A percentile compares a stretch with the other conserved stretches of the same genome.
These are phyloP conservation scores for Xeromyces bisporus DNA, from an alignment of 495 filamentous ascomycete species.

Conservation along the genomic window DNA sequence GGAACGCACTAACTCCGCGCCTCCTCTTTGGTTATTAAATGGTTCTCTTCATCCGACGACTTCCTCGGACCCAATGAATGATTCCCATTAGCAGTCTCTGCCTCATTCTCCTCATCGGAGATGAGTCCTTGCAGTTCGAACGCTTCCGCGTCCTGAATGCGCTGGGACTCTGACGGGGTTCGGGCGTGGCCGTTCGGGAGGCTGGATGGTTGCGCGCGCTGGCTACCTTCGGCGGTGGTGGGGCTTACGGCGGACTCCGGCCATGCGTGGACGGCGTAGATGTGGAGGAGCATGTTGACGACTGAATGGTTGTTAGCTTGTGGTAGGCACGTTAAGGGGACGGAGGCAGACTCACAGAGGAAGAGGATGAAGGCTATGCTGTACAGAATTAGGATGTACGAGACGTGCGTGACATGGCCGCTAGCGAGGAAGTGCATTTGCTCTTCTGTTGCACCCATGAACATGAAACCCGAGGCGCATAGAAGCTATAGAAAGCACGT, in stretches of 20 bases:
- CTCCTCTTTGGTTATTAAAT: conserved; percentile 14
- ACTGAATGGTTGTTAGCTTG: too few relatives aligned
- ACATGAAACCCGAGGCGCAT: conserved; percentile 86
- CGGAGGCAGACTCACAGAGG: conserved; percentile 41
- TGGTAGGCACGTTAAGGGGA: not conserved
- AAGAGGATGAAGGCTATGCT: conserved; percentile 81
- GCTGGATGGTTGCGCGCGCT: conserved; percentile 5
- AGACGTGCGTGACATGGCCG: conserved; percentile 67
- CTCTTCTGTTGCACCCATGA: conserved; percentile 95
- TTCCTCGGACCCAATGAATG: conserved; percentile 14
- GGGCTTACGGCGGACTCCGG: conserved; percentile 16
- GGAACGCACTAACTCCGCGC: not conserved
- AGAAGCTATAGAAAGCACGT: conserved; percentile 43
- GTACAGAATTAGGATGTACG: conserved; percentile 81
- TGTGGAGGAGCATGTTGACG: conserved; percentile 62
- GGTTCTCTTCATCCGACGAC: conserved; percentile 20
- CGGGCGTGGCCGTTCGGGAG: conserved; percentile 40
- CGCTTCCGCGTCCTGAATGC: conserved; percentile 58
- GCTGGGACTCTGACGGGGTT: conserved; percentile 31
- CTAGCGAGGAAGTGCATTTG: conserved; percentile 65
- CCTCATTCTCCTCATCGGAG: conserved; percentile 49
- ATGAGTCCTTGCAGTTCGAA: conserved; percentile 87
- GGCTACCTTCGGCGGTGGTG: not conserved
- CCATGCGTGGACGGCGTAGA: conserved; percentile 54
- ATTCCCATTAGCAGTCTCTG: conserved; percentile 3